Conservation (phyloP, 2,329 filamentous ascomycete genomes). For the Arthrobotrys musiformis region DNA sequence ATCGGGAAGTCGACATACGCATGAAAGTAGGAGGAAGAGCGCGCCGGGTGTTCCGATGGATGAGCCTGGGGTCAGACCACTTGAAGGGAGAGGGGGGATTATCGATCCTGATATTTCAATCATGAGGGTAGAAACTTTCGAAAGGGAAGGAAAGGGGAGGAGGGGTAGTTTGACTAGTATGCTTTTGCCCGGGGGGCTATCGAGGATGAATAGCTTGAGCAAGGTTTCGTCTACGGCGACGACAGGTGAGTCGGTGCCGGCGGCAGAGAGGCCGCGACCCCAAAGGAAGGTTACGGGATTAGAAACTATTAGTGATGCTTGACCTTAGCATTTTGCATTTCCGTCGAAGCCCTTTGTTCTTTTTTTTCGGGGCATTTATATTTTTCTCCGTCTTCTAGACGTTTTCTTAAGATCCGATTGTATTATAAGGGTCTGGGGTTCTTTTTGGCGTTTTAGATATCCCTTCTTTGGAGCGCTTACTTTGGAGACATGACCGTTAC, state of each 20-base stretch:
- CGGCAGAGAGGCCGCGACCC: neutral
- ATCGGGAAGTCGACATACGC: neutral
- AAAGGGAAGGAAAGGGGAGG: neutral
- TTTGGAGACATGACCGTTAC: neutral
- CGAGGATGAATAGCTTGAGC: conserved; percentile 2
- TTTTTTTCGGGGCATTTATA: neutral
- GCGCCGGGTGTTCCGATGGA: conserved; percentile 2
- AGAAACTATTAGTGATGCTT: conserved; percentile 9
- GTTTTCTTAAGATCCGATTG: neutral
- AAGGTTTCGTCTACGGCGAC: neutral
- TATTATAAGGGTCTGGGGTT: neutral
- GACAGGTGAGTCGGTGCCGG: neutral
- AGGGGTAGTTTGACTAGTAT: conserved; percentile 1
- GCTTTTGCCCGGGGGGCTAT: neutral
- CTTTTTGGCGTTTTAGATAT: conserved; percentile 4
- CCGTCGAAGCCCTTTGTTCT: neutral
- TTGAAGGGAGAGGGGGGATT: neutral
- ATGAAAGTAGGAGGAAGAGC: conserved; percentile 8
- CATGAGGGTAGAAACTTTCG: conserved; percentile 43
- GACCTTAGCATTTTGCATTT: neutral
- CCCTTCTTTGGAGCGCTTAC: neutral
- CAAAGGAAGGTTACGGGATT: conserved; percentile 4
- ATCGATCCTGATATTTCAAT: conserved; percentile 24
- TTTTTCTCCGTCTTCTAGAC: too few species aligned
- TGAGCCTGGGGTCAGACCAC: neutral